Percentiles rank a stretch among this genome's conserved stretches.
These are phyloP conservation scores for Fusarium tricinctum DNA, from an alignment of 2,329 filamentous ascomycete species.

Conservation along the genomic window DNA sequence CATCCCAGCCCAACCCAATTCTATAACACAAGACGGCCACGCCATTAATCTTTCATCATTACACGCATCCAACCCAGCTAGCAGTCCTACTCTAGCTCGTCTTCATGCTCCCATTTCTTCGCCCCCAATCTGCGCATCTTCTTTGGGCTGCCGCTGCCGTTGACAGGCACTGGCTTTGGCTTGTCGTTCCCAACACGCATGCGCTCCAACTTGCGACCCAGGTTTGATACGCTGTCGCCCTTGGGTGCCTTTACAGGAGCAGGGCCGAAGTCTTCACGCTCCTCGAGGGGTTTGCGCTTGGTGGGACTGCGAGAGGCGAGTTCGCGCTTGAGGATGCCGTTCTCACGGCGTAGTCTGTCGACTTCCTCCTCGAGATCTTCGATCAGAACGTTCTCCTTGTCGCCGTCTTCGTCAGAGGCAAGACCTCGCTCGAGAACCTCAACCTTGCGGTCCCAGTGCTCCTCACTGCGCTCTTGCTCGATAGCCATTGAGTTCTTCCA, in stretches of 20 bases:
- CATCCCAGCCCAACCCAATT: constrained; percentile 30
- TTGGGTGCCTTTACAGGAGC: constrained; percentile 33
- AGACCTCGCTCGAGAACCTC: constrained; percentile 71
- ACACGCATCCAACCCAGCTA: constrained; percentile 12
- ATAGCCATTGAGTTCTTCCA: constrained; percentile 85
- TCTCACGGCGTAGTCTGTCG: constrained; percentile 74
- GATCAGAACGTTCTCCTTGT: constrained; percentile 73
- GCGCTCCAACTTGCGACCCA: constrained; percentile 65
- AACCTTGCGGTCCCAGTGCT: constrained; percentile 89
- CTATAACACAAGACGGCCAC: constrained; percentile 26
- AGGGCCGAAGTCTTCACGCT: constrained; percentile 63
- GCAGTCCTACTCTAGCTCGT: constrained; percentile 51
- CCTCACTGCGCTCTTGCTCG: constrained; percentile 84
- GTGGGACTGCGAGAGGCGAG: constrained; percentile 73
- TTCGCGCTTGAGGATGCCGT: constrained; percentile 76
- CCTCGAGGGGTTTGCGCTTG: constrained; percentile 68
- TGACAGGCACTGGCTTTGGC: constrained; percentile 45
- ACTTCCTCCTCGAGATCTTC: constrained; percentile 80
- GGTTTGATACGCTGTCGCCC: constrained; percentile 52
- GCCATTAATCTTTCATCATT: background rate
- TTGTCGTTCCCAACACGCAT: constrained; percentile 62
- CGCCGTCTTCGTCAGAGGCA: constrained; percentile 62
- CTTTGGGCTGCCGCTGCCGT: constrained; percentile 66
- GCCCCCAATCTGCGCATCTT: constrained; percentile 65
- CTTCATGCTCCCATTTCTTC: constrained; percentile 64